Conservation (phyloP, 2,329 filamentous ascomycete species). For the Dactylellina sp. region DNA sequence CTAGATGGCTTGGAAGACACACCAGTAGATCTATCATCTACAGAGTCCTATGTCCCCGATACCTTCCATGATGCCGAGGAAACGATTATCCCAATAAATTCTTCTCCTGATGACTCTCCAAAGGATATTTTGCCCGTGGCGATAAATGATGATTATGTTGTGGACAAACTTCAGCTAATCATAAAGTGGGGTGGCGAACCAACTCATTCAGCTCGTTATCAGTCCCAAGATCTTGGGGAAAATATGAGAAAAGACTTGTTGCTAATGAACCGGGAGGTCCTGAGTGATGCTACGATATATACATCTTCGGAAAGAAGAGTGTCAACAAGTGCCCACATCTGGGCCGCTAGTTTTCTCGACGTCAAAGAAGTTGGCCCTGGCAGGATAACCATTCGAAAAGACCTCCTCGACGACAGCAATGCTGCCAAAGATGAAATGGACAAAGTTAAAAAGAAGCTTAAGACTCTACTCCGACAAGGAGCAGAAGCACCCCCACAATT, state of each 20-base stretch:
- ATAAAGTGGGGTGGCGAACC: constrained; percentile 99
- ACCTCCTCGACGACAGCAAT: constrained; percentile 95
- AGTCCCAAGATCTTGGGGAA: constrained; percentile 91
- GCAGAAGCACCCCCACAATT: constrained; percentile 94
- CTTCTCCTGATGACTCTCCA: constrained; percentile 67
- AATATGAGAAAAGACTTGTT: constrained; percentile 96
- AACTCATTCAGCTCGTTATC: constrained; percentile 95
- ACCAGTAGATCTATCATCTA: constrained; percentile 30
- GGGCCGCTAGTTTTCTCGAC: constrained; percentile 87
- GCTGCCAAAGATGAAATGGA: constrained; percentile 99
- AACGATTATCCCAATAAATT: constrained; percentile 66
- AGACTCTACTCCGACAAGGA: constrained; percentile 89
- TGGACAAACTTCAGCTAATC: constrained; percentile 96
- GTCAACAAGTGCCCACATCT: constrained; percentile 94
- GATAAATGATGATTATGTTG: constrained; percentile 87
- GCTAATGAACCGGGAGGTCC: constrained; percentile 88
- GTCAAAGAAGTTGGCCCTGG: constrained; percentile 86
- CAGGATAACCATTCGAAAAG: constrained; percentile 90
- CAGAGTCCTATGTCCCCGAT: constrained; percentile 46
- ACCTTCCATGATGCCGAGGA: constrained; percentile 58
- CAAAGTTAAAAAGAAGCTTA: constrained; percentile 96
- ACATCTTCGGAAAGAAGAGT: constrained; percentile 95
- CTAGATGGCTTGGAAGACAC: constrained; percentile 61
- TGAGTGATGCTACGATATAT: constrained; percentile 93
- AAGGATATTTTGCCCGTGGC: constrained; percentile 70